Base-by-base conservation (phyloP, 1,284 basidiomycete species). In the Pseudozyma hubeiensis region DNA sequence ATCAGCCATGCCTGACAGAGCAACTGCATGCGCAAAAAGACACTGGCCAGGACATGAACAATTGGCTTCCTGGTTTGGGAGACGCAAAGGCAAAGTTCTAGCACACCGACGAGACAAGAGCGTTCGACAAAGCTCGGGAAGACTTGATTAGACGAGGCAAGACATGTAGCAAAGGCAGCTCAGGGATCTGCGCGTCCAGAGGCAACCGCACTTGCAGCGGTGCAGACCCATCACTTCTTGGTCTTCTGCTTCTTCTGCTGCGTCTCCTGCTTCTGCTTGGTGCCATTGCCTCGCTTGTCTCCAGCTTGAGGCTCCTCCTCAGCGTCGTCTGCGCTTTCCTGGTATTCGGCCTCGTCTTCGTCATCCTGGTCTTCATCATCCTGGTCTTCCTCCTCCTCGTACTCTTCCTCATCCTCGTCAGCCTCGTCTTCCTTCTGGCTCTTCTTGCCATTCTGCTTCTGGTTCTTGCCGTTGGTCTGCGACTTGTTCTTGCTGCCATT, bases 231-330 rank as follows among this genome's bases (percentile, higher is more conserved):
- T 53, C 53, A 57, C 60, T 68, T 63, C 8, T 47, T 48, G 19
- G 69, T 72, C 69, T 72, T 72, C 33, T 72, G 69, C 60, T 72
- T 65, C 56, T 72, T 72, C 44, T 52, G 50, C 35, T 71, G 49
- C 39, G 35, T 37, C 29, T 66, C 50, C 43, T 68, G 57, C 60
- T 66, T 54, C 49, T 63, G 63, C 55, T 64, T 50, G 39, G 43
- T 52, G 30, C 56, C 61, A 29, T 73, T 64, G 40, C 57, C 53
- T 16, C 57, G 60, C 57, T 67, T 67, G 49, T 58, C 58, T 16
- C 64, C 64, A 17, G 63, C 48, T 17, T 59, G 56, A 7, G 59
- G 29, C 4, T 66, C 67, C 1, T 70, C 59, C 17, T 57, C 53
- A 14, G 17, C 54, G 19, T 46, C 51, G 1, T 60, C 49, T 7